Conservation (phyloP, 2,329 filamentous ascomycete genomes). For the Amauroascus verrucosus region DNA sequence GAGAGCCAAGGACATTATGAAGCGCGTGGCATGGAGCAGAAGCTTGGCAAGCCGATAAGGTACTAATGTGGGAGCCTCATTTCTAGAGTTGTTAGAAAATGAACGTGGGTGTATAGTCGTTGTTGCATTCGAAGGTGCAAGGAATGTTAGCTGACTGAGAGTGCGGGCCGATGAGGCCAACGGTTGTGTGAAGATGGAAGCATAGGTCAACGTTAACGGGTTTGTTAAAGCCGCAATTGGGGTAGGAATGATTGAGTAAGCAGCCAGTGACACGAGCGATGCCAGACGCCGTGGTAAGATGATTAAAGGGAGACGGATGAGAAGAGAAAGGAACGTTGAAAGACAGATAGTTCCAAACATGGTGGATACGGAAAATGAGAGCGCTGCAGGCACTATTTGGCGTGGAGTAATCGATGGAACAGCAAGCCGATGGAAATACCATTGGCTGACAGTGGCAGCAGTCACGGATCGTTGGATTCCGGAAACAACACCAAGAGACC, state of each 20-base stretch:
- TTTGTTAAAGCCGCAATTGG: slow-evolving; percentile 80
- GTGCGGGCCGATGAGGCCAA: slow-evolving; percentile 67
- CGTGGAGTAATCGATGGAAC: slow-evolving; percentile 65
- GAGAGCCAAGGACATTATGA: slow-evolving; percentile 80
- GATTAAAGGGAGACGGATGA: slow-evolving; percentile 75
- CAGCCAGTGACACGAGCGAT: slow-evolving; percentile 57
- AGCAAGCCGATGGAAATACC: slow-evolving; percentile 93
- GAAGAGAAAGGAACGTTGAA: slow-evolving; percentile 68
- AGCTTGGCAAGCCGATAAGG: slow-evolving; percentile 88
- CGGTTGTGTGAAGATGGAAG: slow-evolving; percentile 82
- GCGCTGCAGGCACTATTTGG: slow-evolving; percentile 72
- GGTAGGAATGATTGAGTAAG: slow-evolving; percentile 72
- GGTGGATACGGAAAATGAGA: slow-evolving; percentile 70
- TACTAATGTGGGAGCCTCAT: slow-evolving; percentile 50
- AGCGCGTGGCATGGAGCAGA: slow-evolving; percentile 77
- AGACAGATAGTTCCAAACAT: slow-evolving; percentile 89
- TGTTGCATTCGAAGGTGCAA: slow-evolving; percentile 61
- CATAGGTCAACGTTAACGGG: slow-evolving; percentile 82
- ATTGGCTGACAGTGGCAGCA: slow-evolving; percentile 90
- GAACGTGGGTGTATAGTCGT: slow-evolving; percentile 48
- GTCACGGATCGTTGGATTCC: slow-evolving; percentile 85
- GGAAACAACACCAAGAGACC: slow-evolving; percentile 79
- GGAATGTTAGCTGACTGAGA: slow-evolving; percentile 69
- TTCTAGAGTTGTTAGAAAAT: slow-evolving; percentile 33
- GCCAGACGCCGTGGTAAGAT: slow-evolving; percentile 68